A percentile compares a stretch with the other conserved stretches of the same genome.
These are phyloP conservation scores for Eutrema heterophyllum DNA, from an alignment of 345 rosid species.

Conservation along the genomic window DNA sequence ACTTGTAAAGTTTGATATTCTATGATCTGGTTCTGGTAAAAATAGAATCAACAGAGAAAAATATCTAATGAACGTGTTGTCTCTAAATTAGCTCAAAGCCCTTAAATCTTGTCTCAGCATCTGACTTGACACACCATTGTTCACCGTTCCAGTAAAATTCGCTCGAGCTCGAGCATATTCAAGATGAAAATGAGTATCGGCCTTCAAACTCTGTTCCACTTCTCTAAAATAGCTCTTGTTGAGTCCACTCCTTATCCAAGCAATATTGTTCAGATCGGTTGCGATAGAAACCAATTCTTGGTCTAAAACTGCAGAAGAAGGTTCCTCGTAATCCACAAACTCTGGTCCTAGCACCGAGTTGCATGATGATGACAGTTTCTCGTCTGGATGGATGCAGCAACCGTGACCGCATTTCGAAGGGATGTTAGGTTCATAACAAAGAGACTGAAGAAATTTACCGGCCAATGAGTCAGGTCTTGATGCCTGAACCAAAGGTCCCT, in stretches of 20 bases:
- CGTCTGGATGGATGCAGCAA: slow-evolving; percentile 42
- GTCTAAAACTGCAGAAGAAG: slow-evolving; percentile 44
- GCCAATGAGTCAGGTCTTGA: slow-evolving; percentile 41
- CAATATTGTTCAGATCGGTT: slow-evolving; percentile 62
- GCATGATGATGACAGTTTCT: slow-evolving; percentile 2
- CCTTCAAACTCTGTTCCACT: slow-evolving; percentile 7
- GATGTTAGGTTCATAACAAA: slow-evolving; percentile 42
- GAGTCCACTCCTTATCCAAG: slow-evolving; percentile 71
- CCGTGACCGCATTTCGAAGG: slow-evolving; percentile 65
- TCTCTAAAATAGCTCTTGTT: slow-evolving; percentile 28
- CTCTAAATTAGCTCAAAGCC: slow-evolving; percentile 3
- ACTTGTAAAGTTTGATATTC: neutral
- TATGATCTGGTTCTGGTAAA: neutral
- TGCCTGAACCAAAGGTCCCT: slow-evolving; percentile 42
- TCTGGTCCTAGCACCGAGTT: slow-evolving; percentile 70
- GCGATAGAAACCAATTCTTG: slow-evolving; percentile 63
- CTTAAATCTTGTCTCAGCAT: slow-evolving; percentile 11
- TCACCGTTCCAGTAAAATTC: slow-evolving; percentile 7
- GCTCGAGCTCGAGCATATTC: neutral
- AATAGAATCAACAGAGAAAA: neutral
- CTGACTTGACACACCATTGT: slow-evolving; percentile 9
- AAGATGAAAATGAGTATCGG: neutral
- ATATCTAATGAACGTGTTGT: neutral
- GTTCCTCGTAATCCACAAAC: slow-evolving; percentile 56
- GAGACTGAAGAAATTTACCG: slow-evolving; percentile 46